Conservation (phyloP, 495 filamentous ascomycete genomes). For the Daldinia grandis region DNA sequence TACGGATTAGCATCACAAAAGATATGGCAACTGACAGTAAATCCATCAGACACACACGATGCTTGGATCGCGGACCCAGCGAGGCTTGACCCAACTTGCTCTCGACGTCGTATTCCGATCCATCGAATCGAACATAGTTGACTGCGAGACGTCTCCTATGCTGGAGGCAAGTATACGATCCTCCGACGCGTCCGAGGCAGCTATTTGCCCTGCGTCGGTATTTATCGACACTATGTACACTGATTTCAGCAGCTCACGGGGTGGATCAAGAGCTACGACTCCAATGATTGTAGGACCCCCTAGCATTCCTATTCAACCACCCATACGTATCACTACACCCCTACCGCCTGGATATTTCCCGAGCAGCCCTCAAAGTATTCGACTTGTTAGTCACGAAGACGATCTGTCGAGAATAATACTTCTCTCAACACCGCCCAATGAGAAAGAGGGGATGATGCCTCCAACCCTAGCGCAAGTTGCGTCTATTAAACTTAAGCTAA, state of each 20-base stretch:
- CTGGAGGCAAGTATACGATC: constrained; percentile 75
- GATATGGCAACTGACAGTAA: constrained; percentile 4
- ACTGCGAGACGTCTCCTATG: constrained; percentile 64
- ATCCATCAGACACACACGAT: constrained; percentile 89
- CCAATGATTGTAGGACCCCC: constrained; percentile 76
- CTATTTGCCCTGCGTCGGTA: constrained; percentile 75
- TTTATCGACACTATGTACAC: constrained; percentile 85
- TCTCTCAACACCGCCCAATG: constrained; percentile 35
- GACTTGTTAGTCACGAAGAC: constrained; percentile 50
- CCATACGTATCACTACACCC: constrained; percentile 42
- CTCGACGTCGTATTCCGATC: constrained; percentile 90
- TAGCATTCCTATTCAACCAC: constrained; percentile 44
- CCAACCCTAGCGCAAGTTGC: constrained; percentile 30
- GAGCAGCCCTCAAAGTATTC: constrained; percentile 51
- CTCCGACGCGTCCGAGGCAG: constrained; percentile 83
- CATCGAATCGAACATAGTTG: constrained; percentile 70
- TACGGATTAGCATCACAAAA: neutral
- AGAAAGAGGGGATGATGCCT: constrained; percentile 4
- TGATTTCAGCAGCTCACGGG: constrained; percentile 65
- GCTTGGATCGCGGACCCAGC: constrained; percentile 83
- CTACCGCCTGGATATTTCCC: constrained; percentile 36
- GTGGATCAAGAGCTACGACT: constrained; percentile 77
- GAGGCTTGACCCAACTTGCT: constrained; percentile 89
- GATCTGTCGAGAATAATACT: constrained; percentile 32
- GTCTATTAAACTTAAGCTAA: constrained; percentile 34